Base-by-base conservation (phyloP, 306 rosid species). In the Acmispon strigosus region DNA sequence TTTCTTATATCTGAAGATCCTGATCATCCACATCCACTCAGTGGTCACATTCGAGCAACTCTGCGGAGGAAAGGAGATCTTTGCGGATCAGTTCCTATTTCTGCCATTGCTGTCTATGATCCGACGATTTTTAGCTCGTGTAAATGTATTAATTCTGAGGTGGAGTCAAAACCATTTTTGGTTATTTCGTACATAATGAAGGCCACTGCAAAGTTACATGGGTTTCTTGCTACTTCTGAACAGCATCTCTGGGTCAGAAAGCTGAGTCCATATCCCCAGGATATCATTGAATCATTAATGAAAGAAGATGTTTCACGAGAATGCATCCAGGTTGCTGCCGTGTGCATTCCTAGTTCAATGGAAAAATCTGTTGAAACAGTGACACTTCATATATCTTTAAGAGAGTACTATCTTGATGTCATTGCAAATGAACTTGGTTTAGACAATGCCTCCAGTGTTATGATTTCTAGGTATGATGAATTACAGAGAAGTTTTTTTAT, bases 1-100 rank as follows among this genome's bases (percentile, higher is more conserved):
- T 90, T 89, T 82, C 88, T 86, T 73, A 39, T 86, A 60, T 55
- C 76, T 69, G 81, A n/a, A n/a, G n/a, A 79, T 70, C 95, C 5
- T 22, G 24, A 22, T 22, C 24, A 22, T 27, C 34, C 34, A 27
- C 7, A 89, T 76, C 99, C 99, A 27, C 84, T 94, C 27, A 62
- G 85, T 86, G 91, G 99, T 77, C 99, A 94, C 80, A 69, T 94
- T 54, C 89, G 88, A 80, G 95, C 89, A 72, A 78, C 81, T 68
- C 78, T 85, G 85, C 59, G 52, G 86, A 87, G 92, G 69, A 82
- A 94, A 83, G 89, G 84, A 70, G 87, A 86, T 62, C 81, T 70
- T 62, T 80, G 66, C 55, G 90, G 95, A 72, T 67, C 66, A 10
- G 44, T 91, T 74, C 96, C 99, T 51, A 73, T 83, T 79, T 86